These are phyloP conservation scores for Shiraia bambusicola DNA, from an alignment of 2,329 filamentous ascomycete genomes.

Conservation along the genomic window DNA sequence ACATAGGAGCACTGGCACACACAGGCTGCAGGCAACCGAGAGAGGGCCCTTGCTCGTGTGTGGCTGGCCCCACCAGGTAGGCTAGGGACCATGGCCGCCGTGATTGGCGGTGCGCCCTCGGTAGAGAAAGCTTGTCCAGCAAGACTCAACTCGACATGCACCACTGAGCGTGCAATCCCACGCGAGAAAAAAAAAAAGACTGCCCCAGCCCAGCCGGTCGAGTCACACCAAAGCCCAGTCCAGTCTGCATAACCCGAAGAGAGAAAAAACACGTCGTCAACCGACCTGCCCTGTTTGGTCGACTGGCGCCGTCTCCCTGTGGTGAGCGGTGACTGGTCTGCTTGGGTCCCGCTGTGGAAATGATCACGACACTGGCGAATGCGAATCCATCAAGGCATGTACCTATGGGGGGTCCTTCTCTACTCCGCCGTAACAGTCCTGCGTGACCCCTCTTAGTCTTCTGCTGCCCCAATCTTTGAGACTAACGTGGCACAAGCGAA, in stretches of 20 bases:
- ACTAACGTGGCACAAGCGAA: constrained; percentile 24
- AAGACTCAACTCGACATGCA: constrained; percentile 33
- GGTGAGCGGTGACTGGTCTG: too few species aligned
- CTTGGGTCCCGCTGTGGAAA: constrained; percentile 34
- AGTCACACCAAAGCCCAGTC: constrained; percentile 25
- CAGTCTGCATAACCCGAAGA: constrained; percentile 27
- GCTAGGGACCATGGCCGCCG: constrained; percentile 20
- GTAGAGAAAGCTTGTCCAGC: constrained; percentile 43
- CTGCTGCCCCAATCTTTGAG: constrained; percentile 20
- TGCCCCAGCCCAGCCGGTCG: constrained; percentile 33
- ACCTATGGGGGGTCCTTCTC: constrained; percentile 25
- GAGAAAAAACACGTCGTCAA: constrained; percentile 26
- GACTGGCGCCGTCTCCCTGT: constrained; percentile 23
- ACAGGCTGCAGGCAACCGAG: constrained; percentile 22
- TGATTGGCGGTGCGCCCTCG: constrained; percentile 28
- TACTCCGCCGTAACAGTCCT: constrained; percentile 12
- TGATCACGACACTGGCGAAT: constrained; percentile 30
- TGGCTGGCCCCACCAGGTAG: constrained; percentile 22
- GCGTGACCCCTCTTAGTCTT: constrained; percentile 14
- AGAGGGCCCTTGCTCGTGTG: constrained; percentile 13
- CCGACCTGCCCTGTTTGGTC: constrained; percentile 38
- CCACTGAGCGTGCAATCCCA: constrained; percentile 33
- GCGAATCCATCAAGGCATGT: constrained; percentile 22
- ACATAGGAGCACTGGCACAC: constrained; percentile 26
- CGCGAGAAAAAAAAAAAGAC: constrained; percentile 20